Percentiles rank a stretch among this genome's conserved stretches.
Evolutionary conservation across 768 basidiomycete species (phyloP).

Genomic region (Clavaria fumosa): DNA sequence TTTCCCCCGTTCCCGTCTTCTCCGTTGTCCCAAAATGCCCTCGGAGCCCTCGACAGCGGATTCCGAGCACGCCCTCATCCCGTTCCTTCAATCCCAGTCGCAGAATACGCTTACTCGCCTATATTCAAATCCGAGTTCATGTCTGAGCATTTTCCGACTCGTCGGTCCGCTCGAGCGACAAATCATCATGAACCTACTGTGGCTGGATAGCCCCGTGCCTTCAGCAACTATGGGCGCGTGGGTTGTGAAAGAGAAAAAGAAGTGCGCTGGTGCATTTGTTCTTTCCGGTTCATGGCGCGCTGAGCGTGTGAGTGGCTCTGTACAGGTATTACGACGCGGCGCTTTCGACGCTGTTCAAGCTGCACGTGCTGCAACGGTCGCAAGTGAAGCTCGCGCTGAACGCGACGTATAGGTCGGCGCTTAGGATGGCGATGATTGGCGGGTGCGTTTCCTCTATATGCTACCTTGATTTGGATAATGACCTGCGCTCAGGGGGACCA

Average conservation of each 20-base stretch:
- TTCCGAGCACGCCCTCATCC: conserved; percentile 50
- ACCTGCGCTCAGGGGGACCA: conserved; percentile 39
- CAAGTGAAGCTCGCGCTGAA: conserved; percentile 53
- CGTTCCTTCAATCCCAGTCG: conserved; percentile 70
- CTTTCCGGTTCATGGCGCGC: conserved; percentile 9
- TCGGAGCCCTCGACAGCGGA: conserved; percentile 14
- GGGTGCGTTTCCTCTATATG: conserved; percentile 31
- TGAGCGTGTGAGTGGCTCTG: neutral
- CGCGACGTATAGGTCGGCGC: conserved; percentile 57
- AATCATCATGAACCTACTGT: conserved; percentile 74
- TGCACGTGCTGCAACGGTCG: conserved; percentile 56
- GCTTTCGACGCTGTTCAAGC: conserved; percentile 39
- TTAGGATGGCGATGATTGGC: conserved; percentile 77
- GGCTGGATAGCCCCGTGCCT: conserved; percentile 67
- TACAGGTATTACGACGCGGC: conserved; percentile 59
- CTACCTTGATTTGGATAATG: neutral
- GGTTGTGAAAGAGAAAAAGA: conserved; percentile 60
- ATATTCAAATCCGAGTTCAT: conserved; percentile 76
- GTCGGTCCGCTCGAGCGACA: conserved; percentile 70
- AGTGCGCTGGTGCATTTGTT: conserved; percentile 26
- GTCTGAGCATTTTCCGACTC: conserved; percentile 82
- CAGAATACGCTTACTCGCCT: conserved; percentile 63
- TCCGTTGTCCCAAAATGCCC: conserved; percentile 16
- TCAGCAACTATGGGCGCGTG: conserved; percentile 57
- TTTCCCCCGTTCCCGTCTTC: too few species aligned